phyloP scores from a whole-genome alignment of 495 filamentous ascomycete genomes.

The Penicillium argentinense region DNA sequence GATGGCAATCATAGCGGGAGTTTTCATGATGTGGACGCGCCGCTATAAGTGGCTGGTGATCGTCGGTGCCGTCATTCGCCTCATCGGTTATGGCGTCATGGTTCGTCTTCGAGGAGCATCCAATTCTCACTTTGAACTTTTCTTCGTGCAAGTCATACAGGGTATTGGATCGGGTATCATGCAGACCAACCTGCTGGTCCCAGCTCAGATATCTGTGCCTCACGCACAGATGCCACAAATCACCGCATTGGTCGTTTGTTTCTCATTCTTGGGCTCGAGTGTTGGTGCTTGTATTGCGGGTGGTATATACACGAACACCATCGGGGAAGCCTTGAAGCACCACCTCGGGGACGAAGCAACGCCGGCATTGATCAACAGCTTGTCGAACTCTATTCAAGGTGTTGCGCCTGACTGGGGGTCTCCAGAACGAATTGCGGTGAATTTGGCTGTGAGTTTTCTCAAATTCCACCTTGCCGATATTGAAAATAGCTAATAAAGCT shows the following conservation, averaged over 20 bases:
- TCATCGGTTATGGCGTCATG: constrained; percentile 52
- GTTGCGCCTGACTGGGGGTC: constrained; percentile 43
- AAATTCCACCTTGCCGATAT: not conserved
- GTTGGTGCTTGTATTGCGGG: constrained; percentile 50
- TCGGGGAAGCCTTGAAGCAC: constrained; percentile 28
- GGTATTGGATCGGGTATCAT: constrained; percentile 50
- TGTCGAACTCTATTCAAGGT: constrained; percentile 47
- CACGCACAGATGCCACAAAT: constrained; percentile 48
- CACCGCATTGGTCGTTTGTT: constrained; percentile 44
- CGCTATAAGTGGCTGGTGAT: constrained; percentile 50
- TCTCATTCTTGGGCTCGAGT: constrained; percentile 43
- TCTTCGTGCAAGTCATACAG: constrained; percentile 48
- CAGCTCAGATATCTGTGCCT: constrained; percentile 44
- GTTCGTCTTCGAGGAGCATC: constrained; percentile 45
- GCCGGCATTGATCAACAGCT: constrained; percentile 22
- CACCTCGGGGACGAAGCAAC: constrained; percentile 30
- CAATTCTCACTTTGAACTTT: constrained; percentile 44
- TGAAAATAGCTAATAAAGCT: constrained; percentile 6
- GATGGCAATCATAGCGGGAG: constrained; percentile 38
- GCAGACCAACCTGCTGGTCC: constrained; percentile 41
- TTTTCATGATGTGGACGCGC: constrained; percentile 41
- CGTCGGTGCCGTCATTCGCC: constrained; percentile 35
- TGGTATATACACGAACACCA: constrained; percentile 46
- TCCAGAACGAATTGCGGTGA: constrained; percentile 37
- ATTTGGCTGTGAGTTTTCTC: constrained; percentile 35